phyloP scores from a whole-genome alignment of 768 basidiomycete genomes.

The Russula brevipes region DNA sequence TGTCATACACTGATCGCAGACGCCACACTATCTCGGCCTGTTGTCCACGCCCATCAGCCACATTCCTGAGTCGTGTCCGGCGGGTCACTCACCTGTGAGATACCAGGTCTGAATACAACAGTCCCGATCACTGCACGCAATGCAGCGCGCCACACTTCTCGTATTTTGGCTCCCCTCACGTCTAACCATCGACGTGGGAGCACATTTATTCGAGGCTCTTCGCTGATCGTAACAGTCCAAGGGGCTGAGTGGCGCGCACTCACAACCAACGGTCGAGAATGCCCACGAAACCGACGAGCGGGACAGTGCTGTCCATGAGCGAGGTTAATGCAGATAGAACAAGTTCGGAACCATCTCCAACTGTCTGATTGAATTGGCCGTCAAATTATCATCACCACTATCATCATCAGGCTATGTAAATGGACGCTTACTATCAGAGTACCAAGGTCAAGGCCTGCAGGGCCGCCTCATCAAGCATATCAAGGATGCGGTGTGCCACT shows the following conservation, averaged over 20 bases:
- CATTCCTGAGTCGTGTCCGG: not conserved
- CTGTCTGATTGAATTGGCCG: not conserved
- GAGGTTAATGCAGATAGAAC: slow-evolving; percentile 34
- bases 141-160: slow-evolving; percentile 68
- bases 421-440: slow-evolving; percentile 30
- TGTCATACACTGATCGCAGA: slow-evolving; percentile 65
- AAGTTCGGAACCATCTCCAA: slow-evolving; percentile 16
- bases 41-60: slow-evolving; percentile 1
- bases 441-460: slow-evolving; percentile 28
- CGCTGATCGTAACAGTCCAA: slow-evolving; percentile 56
- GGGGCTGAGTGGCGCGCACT: slow-evolving; percentile 44
- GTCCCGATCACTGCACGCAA: slow-evolving; percentile 61
- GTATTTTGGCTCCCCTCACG: slow-evolving; percentile 54
- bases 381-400: not conserved
- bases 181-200: slow-evolving; percentile 77
- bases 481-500: not conserved
- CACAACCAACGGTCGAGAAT: slow-evolving; percentile 49
- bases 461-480: slow-evolving; percentile 14
- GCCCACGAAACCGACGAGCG: slow-evolving; percentile 70
- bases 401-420: too few species aligned
- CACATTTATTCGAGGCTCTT: slow-evolving; percentile 40
- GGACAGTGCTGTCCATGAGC: slow-evolving; percentile 45
- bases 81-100: slow-evolving; percentile 53
- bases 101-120: slow-evolving; percentile 65
- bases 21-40: slow-evolving; percentile 71